Base-by-base conservation (phyloP, 2,329 filamentous ascomycete genomes). In the Arachnopeziza araneosa region DNA sequence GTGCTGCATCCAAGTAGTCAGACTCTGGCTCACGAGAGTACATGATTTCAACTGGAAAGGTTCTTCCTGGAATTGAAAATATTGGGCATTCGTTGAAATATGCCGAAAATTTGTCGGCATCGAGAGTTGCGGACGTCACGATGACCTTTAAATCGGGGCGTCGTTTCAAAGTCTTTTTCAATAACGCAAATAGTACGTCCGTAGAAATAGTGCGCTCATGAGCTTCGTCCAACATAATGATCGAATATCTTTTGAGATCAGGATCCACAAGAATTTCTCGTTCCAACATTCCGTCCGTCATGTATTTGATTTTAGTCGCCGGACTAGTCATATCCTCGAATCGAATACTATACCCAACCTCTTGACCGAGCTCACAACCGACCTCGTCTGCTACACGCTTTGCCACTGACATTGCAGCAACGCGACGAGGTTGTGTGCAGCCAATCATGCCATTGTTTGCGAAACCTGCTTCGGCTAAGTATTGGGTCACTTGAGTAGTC, bases 201-300 rank as follows among this genome's bases (percentile, higher is more conserved):
- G 95, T 99, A 0, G 93, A 85, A 68, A 99, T 96, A 0, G 95
- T 99, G 61, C 95, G 87, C 74, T 99, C 95, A 84, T 99, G 95
- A 3, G 95, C 95, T 73, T 99, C 95, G 73, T 99, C 95, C 68
- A 99, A 82, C 88, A 99, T 99, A 70, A 99, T 97, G 62, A 95
- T 91, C 0, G 92, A 96, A 72, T 99, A 99, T 66, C 90, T 86
- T 70, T 83, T 89, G 66, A 99, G 78, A 68, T 96, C 89, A 0
- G 93, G 90, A 72, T 99, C 95, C 67, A 97, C 83, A 56, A 99
- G 81, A 72, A 97, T 92, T 77, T 99, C 95, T 78, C 95, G 85
- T 76, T 97, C 87, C 73, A 99, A 83, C 90, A 98, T 98, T 75
- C 95, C 95, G 70, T 99, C 95, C 19, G 95, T 99, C 93, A 99